Conservation (phyloP, 106 monocot species). For the Dendrobium huoshanense region DNA sequence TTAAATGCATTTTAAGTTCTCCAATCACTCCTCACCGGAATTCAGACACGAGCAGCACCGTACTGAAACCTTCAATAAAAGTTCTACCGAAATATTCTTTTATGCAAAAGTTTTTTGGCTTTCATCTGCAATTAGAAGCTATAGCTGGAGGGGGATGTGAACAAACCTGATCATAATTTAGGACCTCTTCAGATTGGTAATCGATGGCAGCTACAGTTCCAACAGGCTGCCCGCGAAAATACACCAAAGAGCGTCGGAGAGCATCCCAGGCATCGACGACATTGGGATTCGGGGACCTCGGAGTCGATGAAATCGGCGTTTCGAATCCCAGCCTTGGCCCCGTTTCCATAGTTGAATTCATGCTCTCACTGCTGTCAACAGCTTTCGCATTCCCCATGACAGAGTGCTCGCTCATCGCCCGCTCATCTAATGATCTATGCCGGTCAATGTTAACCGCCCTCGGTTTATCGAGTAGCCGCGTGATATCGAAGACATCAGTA, state of each 20-base stretch:
- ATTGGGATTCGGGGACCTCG: slow-evolving; percentile 60
- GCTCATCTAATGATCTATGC: slow-evolving; percentile 79
- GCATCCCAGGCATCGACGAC: slow-evolving; percentile 86
- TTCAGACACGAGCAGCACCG: no score
- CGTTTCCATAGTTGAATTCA: slow-evolving; percentile 38
- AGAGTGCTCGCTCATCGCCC: slow-evolving; percentile 66
- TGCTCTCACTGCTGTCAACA: slow-evolving; percentile 43
- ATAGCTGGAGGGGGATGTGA: no score
- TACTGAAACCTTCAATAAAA: no score
- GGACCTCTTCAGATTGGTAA: slow-evolving; percentile 80
- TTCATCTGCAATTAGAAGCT: no score
- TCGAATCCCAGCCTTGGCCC: slow-evolving; percentile 26
- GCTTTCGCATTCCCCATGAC: slow-evolving; percentile 16
- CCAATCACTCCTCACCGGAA: no score
- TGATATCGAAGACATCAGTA: slow-evolving; percentile 40
- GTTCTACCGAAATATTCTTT: no score
- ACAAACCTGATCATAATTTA: slow-evolving; percentile 94
- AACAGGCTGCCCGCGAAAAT: slow-evolving; percentile 68
- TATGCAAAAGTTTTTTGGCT: no score
- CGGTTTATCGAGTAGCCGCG: slow-evolving; percentile 35
- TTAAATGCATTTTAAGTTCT: no score
- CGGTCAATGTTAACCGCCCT: slow-evolving; percentile 58
- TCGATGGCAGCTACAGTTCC: slow-evolving; percentile 88
- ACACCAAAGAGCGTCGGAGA: slow-evolving; percentile 63
- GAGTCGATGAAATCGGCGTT: slow-evolving; percentile 40